A percentile compares a stretch with the other conserved stretches of the same genome.
phyloP scores from a whole-genome alignment of 2,329 filamentous ascomycete genomes.

The Drechslerella dactyloides region DNA sequence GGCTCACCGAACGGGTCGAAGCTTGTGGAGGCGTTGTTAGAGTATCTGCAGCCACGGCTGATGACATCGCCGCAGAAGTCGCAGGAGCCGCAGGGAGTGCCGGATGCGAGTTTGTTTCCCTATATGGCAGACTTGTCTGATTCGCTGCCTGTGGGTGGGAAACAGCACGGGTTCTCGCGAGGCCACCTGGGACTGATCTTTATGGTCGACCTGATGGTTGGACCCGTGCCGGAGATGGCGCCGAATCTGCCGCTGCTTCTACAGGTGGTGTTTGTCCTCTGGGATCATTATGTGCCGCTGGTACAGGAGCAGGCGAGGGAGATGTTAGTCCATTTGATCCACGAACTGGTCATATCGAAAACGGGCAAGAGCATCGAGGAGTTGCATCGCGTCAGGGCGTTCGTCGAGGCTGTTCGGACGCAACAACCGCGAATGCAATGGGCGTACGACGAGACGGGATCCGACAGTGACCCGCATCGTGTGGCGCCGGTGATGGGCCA shows the following conservation, averaged over 20 bases:
- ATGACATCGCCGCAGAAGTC: constrained; percentile 92
- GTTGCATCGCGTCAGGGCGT: constrained; percentile 68
- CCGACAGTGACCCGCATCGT: constrained; percentile 73
- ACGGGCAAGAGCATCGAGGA: constrained; percentile 70
- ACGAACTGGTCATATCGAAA: constrained; percentile 83
- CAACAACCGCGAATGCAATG: constrained; percentile 86
- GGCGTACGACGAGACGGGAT: constrained; percentile 91
- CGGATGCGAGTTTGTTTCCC: constrained; percentile 76
- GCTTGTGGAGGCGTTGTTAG: constrained; percentile 88
- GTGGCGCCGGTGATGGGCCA: constrained; percentile 87
- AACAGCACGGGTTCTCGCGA: constrained; percentile 86
- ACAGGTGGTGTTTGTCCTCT: constrained; percentile 89
- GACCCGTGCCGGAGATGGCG: constrained; percentile 77
- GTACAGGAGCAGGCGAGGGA: constrained; percentile 97
- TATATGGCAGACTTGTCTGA: constrained; percentile 86
- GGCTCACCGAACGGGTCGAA: constrained; percentile 84
- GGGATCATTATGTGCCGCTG: constrained; percentile 94
- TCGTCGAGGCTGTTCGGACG: constrained; percentile 84
- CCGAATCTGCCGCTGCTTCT: constrained; percentile 85
- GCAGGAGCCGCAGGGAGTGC: constrained; percentile 70
- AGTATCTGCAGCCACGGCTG: constrained; percentile 91
- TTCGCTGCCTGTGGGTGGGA: constrained; percentile 83
- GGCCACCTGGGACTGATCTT: constrained; percentile 92
- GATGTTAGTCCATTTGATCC: constrained; percentile 96
- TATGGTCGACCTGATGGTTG: constrained; percentile 93